These are phyloP conservation scores for Eucalyptus urophylla DNA, from an alignment of 345 rosid genomes.

Conservation along the genomic window DNA sequence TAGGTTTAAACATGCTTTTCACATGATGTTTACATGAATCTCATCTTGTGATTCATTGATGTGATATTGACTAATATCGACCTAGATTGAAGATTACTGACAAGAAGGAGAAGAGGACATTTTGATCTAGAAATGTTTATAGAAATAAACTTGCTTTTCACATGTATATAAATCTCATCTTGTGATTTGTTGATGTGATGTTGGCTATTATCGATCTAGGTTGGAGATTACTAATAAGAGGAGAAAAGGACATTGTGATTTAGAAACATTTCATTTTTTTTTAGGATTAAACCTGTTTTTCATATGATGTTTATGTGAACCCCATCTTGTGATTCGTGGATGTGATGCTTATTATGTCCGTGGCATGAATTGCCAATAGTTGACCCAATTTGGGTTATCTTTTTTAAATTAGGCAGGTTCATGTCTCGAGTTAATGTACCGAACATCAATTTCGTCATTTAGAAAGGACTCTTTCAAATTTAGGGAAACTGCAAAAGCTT, in stretches of 20 bases:
- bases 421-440: neutral
- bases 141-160: neutral
- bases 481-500: neutral
- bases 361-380: neutral
- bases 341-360: neutral
- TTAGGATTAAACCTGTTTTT: neutral
- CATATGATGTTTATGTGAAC: neutral
- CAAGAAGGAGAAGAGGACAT: neutral
- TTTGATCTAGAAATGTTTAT: neutral
- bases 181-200: neutral
- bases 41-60: neutral
- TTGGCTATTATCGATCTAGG: accelerated
- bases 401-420: neutral
- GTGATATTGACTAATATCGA: neutral
- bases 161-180: neutral
- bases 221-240: neutral
- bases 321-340: neutral
- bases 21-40: neutral
- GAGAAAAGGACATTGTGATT: neutral
- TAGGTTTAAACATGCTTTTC: neutral
- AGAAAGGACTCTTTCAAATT: neutral
- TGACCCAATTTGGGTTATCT: neutral
- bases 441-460: neutral
- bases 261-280: neutral
- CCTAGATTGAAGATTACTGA: neutral